phyloP scores from a whole-genome alignment of 129 eudicot genomes.

The Centrapalus pauciflorus region DNA sequence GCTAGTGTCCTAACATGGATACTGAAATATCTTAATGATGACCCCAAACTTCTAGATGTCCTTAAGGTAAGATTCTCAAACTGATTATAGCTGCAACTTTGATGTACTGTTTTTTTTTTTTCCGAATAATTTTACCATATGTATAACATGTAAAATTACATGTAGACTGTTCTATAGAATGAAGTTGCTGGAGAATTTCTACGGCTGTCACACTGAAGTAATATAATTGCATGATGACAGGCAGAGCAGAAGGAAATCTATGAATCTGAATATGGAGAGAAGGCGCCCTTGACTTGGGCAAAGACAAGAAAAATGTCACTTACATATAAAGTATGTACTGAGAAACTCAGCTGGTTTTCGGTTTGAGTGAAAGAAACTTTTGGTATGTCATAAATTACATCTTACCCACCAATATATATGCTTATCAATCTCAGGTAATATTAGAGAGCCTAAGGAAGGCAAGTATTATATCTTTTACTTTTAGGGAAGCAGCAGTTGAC shows the following conservation, averaged over 20 bases:
- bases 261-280: constrained; percentile 24
- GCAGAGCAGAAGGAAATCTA: constrained; percentile 47
- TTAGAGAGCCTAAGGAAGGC: constrained; percentile 60
- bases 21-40: constrained; percentile 45
- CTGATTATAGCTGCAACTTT: no score
- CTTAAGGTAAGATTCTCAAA: constrained; percentile 41
- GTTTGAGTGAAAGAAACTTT: no score
- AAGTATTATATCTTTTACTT: constrained; percentile 57
- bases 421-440: constrained; percentile 47
- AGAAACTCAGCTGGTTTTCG: no score
- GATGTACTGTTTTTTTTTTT: no score
- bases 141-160: no score
- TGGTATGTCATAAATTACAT: not conserved
- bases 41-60: constrained; percentile 40
- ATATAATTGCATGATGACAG: no score
- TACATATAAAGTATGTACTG: constrained; percentile 48
- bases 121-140: no score
- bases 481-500: constrained; percentile 56
- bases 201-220: no score
- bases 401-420: not conserved
- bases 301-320: constrained; percentile 62
- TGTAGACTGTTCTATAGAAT: no score
- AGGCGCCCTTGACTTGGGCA: constrained; percentile 44
- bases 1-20: constrained; percentile 63
- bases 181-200: no score